A percentile compares a stretch with the other conserved stretches of the same genome.
phyloP scores from a whole-genome alignment of 2,329 filamentous ascomycete genomes.

The Parastagonospora nodorum region DNA sequence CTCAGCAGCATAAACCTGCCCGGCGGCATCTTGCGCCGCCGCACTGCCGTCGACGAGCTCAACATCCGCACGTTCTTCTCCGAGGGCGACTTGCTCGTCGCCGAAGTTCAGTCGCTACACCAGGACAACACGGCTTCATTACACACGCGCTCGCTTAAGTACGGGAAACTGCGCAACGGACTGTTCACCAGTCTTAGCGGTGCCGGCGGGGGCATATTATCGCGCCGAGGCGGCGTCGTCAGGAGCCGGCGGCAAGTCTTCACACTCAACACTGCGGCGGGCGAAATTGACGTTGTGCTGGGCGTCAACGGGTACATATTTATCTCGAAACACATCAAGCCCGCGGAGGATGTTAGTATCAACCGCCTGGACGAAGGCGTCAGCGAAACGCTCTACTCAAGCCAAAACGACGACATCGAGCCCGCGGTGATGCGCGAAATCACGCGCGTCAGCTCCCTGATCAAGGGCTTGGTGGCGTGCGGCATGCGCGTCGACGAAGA shows the following conservation, averaged over 20 bases:
- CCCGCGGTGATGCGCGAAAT: constrained; percentile 84
- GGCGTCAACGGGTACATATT: constrained; percentile 98
- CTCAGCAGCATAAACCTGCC: constrained; percentile 92
- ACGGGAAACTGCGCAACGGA: constrained; percentile 94
- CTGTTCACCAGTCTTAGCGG: constrained; percentile 83
- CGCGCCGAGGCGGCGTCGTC: constrained; percentile 72
- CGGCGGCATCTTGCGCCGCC: constrained; percentile 85
- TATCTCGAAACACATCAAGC: constrained; percentile 83
- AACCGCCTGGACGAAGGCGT: constrained; percentile 88
- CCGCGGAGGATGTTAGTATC: constrained; percentile 64
- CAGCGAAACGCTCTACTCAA: constrained; percentile 86
- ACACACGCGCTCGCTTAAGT: constrained; percentile 89
- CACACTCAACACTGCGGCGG: constrained; percentile 66
- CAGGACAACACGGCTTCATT: constrained; percentile 83
- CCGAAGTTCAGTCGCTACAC: constrained; percentile 90
- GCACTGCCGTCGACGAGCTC: constrained; percentile 94
- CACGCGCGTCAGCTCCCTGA: constrained; percentile 77
- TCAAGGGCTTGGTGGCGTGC: constrained; percentile 80
- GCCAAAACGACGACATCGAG: constrained; percentile 87
- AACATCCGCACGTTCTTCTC: constrained; percentile 98
- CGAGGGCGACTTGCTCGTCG: constrained; percentile 91
- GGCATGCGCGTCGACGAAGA: constrained; percentile 56
- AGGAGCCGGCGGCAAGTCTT: constrained; percentile 85
- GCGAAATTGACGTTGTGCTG: constrained; percentile 80
- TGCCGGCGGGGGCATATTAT: constrained; percentile 66